Percentiles rank a stretch among this genome's conserved stretches.
Evolutionary conservation across 139 green algal species (phyloP).

Genomic region (Chlamydomonas asymmetrica): DNA sequence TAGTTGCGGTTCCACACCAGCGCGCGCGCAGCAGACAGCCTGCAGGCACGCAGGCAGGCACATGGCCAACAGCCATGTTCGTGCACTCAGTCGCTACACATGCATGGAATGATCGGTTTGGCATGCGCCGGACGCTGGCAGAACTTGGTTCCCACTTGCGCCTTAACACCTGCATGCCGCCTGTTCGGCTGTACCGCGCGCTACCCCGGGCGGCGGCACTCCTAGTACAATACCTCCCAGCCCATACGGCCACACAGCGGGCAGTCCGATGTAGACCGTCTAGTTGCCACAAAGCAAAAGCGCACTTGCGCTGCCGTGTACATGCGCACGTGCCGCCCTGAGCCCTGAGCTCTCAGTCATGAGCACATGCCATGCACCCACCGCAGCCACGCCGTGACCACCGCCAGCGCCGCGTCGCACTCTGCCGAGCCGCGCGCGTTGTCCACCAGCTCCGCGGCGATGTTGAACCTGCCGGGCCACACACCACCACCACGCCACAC

Average conservation of each 20-base stretch:
- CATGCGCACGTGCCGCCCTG: not conserved
- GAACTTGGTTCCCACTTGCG: too few species aligned
- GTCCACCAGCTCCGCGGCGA: slow-evolving; percentile 22
- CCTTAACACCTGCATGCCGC: too few species aligned
- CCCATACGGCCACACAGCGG: not conserved
- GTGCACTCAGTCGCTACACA: too few species aligned
- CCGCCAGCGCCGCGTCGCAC: slow-evolving; percentile 19
- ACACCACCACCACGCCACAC: too few species aligned
- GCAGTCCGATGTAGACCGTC: not conserved
- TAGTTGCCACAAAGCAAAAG: not conserved
- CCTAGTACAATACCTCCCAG: not conserved
- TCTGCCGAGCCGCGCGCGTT: slow-evolving; percentile 11
- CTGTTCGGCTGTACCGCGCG: too few species aligned
- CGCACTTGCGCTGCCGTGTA: not conserved
- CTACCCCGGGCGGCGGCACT: too few species aligned
- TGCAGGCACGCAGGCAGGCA: not conserved
- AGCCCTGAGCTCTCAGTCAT: not conserved
- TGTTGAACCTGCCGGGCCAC: slow-evolving; percentile 15
- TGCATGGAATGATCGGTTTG: not conserved
- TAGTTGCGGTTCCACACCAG: slow-evolving; percentile 75
- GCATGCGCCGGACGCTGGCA: too few species aligned
- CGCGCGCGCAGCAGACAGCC: slow-evolving; percentile 24
- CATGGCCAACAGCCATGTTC: too few species aligned
- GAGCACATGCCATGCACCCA: not conserved
- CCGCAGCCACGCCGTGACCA: slow-evolving; percentile 29